A percentile compares a stretch with the other conserved stretches of the same genome.
phyloP scores from a whole-genome alignment of 2,329 filamentous ascomycete species.

The Thielaviopsis populi region DNA sequence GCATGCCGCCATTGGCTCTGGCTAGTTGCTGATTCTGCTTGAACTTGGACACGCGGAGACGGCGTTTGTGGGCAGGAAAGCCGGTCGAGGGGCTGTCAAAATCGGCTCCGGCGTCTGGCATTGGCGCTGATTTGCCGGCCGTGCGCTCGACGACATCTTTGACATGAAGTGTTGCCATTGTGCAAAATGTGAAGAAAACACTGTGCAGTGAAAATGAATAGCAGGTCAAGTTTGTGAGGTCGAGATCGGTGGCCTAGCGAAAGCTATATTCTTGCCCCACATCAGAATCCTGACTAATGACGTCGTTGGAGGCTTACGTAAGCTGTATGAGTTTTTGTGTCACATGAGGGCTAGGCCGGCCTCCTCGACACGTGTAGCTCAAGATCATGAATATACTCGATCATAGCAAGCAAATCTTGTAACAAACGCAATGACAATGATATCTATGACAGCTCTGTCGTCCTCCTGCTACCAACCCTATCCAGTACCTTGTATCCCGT shows the following conservation, averaged over 20 bases:
- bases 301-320: neutral
- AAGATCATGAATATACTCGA: neutral
- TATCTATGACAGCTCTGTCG: neutral
- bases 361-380: neutral
- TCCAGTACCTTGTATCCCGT: neutral
- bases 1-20: slow-evolving; percentile 7
- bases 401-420: neutral
- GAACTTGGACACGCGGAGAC: slow-evolving; percentile 59
- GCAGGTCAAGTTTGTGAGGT: neutral
- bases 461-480: neutral
- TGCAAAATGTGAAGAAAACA: neutral
- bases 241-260: neutral
- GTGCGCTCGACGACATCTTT: slow-evolving; percentile 69
- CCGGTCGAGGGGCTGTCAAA: slow-evolving; percentile 43
- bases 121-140: slow-evolving; percentile 26
- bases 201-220: neutral
- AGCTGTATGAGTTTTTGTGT: neutral
- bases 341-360: neutral
- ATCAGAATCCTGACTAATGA: neutral
- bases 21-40: slow-evolving; percentile 46
- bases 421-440: neutral
- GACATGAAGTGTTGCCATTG: slow-evolving; percentile 37
- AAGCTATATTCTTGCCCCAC: neutral
- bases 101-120: slow-evolving; percentile 48
- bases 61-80: slow-evolving; percentile 79